Percentiles rank a stretch among this genome's conserved stretches.
These are phyloP conservation scores for Sarocladium brachiariae DNA, from an alignment of 2,329 filamentous ascomycete genomes.

Conservation along the genomic window DNA sequence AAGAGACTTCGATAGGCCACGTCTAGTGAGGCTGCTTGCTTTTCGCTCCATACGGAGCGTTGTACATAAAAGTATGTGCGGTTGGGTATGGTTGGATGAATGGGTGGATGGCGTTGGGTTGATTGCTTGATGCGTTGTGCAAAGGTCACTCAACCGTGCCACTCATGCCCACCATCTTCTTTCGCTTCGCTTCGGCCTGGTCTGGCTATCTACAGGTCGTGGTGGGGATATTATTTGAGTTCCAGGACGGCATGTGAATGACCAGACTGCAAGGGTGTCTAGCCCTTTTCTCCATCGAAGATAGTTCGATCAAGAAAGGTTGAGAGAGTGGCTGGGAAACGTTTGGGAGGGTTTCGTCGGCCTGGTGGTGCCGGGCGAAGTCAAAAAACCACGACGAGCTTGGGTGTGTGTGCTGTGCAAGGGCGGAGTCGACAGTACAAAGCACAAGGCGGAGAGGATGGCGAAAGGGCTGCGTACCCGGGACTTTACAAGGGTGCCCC, in stretches of 20 bases:
- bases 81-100: not conserved
- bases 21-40: no score
- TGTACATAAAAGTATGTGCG: no score
- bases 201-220: no score
- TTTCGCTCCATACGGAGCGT: no score
- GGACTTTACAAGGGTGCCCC: constrained; percentile 3
- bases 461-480: not conserved
- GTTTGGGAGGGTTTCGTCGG: not conserved
- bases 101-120: not conserved
- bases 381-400: not conserved
- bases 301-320: not conserved
- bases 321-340: not conserved
- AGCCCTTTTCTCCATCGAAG: not conserved
- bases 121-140: constrained; percentile 1
- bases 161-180: constrained; percentile 1
- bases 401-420: not conserved
- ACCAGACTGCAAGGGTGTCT: not conserved
- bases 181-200: no score
- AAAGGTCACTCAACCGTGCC: not conserved
- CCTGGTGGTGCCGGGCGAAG: not conserved
- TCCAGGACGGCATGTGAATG: not conserved
- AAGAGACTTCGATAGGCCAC: not conserved
- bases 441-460: not conserved
- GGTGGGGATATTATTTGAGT: not conserved
- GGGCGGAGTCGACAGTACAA: not conserved